Conservation (phyloP, 768 basidiomycete species). For the Holtermanniella nyarrowii region DNA sequence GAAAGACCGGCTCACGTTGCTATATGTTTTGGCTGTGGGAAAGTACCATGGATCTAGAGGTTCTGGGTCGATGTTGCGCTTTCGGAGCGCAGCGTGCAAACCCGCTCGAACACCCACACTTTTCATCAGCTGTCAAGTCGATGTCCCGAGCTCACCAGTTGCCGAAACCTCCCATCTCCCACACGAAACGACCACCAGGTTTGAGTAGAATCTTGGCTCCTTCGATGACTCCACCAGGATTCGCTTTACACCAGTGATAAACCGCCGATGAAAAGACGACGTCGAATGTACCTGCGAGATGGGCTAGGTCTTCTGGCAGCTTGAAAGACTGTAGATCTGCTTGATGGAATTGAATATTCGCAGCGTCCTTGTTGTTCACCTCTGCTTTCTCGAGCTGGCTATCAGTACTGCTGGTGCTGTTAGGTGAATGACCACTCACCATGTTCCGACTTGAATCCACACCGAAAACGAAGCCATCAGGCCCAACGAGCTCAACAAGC, state of each 20-base stretch:
- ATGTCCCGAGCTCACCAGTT: conserved; percentile 60
- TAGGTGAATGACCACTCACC: conserved; percentile 45
- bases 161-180: conserved; percentile 67
- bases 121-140: conserved; percentile 7
- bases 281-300: conserved; percentile 48
- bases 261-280: conserved; percentile 70
- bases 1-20: conserved; percentile 49
- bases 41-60: conserved; percentile 74
- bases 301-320: conserved; percentile 10
- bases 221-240: conserved; percentile 57
- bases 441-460: conserved; percentile 62
- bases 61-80: conserved; percentile 52
- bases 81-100: conserved; percentile 49
- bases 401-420: background rate
- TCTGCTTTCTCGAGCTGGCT: conserved; percentile 52
- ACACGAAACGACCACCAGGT: conserved; percentile 60
- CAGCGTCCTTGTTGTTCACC: conserved; percentile 42
- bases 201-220: conserved; percentile 56
- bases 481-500: conserved; percentile 50
- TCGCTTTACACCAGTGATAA: conserved; percentile 74
- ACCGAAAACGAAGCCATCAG: conserved; percentile 53
- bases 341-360: conserved; percentile 11
- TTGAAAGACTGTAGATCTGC: conserved; percentile 44
- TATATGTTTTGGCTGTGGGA: conserved; percentile 61
- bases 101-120: conserved; percentile 50